Evolutionary conservation across 331 rosid genomes (phyloP).

Genomic region (Prunus yedoensis): DNA sequence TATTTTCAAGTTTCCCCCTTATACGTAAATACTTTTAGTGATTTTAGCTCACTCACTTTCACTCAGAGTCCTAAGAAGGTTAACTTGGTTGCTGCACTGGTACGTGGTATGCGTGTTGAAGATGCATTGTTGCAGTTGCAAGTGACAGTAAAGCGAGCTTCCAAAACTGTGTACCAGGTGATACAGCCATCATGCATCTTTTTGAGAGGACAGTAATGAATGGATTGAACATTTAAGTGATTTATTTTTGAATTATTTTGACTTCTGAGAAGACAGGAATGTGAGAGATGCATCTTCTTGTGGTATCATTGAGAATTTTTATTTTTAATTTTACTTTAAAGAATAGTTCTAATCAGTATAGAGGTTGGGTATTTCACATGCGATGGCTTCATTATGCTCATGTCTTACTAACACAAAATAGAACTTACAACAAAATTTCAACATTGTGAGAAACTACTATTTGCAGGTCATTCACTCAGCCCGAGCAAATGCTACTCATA

Average conservation of each 20-base stretch:
- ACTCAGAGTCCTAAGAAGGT: constrained; percentile 89
- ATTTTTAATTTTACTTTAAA: not conserved
- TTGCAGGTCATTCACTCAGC: constrained; percentile 94
- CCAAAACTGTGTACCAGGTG: constrained; percentile 94
- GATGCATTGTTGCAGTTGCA: constrained; percentile 94
- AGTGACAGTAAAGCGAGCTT: constrained; percentile 80
- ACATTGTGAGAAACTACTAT: not conserved
- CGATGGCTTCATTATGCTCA: not conserved
- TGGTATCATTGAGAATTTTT: not conserved
- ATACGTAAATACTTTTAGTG: not conserved
- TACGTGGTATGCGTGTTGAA: constrained; percentile 98
- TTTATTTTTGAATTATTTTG: not conserved
- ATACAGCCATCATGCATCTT: constrained; percentile 15
- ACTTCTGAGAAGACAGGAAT: not conserved
- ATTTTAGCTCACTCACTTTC: constrained; percentile 8
- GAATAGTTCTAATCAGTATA: not conserved
- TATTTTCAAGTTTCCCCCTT: not conserved
- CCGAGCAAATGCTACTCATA: constrained; percentile 89
- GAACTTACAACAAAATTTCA: not conserved
- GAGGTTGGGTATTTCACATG: not conserved
- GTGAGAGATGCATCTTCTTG: not conserved
- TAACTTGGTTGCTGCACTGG: constrained; percentile 91
- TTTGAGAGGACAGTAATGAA: not conserved
- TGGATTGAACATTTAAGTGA: not conserved
- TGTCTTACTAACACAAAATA: not conserved